phyloP scores from a whole-genome alignment of 169 alveolate genomes.

The Cardiosporidium cionae region DNA sequence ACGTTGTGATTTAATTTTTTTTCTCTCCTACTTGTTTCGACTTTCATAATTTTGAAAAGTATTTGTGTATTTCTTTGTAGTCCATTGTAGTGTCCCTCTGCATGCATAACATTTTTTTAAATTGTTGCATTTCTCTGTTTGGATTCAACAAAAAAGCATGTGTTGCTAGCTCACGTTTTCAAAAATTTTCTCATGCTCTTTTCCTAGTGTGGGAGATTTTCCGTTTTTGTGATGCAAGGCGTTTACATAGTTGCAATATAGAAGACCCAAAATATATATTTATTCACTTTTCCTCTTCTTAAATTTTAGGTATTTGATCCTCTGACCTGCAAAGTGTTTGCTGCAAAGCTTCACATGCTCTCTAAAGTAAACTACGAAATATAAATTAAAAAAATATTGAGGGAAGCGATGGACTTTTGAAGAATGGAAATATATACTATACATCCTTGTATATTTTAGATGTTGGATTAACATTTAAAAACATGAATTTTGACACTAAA shows the following conservation, averaged over 20 bases:
- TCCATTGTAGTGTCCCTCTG: neutral
- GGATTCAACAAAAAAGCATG: too few relatives aligned
- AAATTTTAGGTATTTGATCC: slow-evolving; percentile 57
- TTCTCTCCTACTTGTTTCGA: neutral
- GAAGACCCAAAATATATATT: neutral
- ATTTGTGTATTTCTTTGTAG: neutral
- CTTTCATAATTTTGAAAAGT: neutral
- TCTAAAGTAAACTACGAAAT: slow-evolving; percentile 68
- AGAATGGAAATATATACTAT: too few relatives aligned
- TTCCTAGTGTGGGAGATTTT: neutral
- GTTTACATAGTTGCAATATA: neutral
- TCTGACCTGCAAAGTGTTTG: slow-evolving; percentile 69
- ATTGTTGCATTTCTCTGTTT: neutral
- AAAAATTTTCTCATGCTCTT: too few relatives aligned
- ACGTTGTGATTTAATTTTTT: neutral
- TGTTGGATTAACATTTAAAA: too few relatives aligned
- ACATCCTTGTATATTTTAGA: too few relatives aligned
- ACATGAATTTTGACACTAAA: too few relatives aligned
- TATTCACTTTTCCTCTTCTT: neutral
- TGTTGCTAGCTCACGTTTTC: too few relatives aligned
- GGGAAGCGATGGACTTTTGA: too few relatives aligned
- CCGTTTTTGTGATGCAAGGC: neutral
- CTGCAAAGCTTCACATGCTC: slow-evolving; percentile 75
- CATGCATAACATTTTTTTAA: neutral
- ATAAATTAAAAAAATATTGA: too few relatives aligned